phyloP scores from a whole-genome alignment of 352 stramenopile genomes.

The Phytophthora pseudosyringae region DNA sequence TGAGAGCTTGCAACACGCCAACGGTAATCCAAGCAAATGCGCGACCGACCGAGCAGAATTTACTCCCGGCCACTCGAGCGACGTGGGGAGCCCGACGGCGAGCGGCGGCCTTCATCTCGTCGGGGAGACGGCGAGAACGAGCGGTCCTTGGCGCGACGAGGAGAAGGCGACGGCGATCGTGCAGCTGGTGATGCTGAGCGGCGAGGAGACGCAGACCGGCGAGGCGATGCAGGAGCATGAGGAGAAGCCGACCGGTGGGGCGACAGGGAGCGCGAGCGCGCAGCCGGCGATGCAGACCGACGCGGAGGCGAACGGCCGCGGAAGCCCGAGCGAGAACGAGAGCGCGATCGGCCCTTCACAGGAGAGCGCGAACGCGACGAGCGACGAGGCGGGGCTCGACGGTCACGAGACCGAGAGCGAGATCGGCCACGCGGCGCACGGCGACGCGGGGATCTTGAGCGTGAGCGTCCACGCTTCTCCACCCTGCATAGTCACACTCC shows the following conservation, averaged over 20 bases:
- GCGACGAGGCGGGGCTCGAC: constrained; percentile 43
- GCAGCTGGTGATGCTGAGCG: constrained; percentile 50
- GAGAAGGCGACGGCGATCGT: constrained; percentile 51
- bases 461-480: constrained; percentile 45
- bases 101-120: constrained; percentile 56
- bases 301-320: constrained; percentile 49
- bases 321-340: constrained; percentile 45
- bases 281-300: constrained; percentile 18
- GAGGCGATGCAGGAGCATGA: constrained; percentile 22
- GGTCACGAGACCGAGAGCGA: constrained; percentile 63
- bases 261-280: constrained; percentile 40
- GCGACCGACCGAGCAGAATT: constrained; percentile 5
- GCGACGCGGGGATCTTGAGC: constrained; percentile 44
- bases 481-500: constrained; percentile 20
- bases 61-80: constrained; percentile 50
- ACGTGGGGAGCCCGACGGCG: constrained; percentile 61
- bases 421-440: constrained; percentile 40
- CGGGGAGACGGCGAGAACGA: constrained; percentile 54
- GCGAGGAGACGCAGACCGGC: constrained; percentile 29
- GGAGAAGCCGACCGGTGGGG: too few species aligned
- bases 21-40: constrained; percentile 18
- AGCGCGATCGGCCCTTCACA: constrained; percentile 52
- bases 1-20: constrained; percentile 8
- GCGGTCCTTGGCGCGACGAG: constrained; percentile 46
- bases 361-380: constrained; percentile 61